Conservation (phyloP, 1,284 basidiomycete genomes). For the Pyrrhoderma lamaoense region DNA sequence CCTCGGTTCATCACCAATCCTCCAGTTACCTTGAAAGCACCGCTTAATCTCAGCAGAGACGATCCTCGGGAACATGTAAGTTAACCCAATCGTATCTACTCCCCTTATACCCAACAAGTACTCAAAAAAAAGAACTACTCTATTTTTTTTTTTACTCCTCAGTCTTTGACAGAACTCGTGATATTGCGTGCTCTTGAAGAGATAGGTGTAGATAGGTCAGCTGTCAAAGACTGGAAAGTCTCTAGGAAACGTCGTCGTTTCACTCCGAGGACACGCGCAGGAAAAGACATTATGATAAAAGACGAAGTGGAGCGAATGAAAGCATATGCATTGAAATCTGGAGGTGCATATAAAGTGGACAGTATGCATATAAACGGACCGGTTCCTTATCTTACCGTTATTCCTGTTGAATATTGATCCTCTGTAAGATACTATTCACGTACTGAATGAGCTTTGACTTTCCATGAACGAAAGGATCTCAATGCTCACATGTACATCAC, state of each 20-base stretch:
- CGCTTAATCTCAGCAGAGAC: constrained; percentile 45
- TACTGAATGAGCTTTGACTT: no score
- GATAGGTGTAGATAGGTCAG: constrained; percentile 23
- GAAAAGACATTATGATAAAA: constrained; percentile 27
- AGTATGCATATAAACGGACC: constrained; percentile 30
- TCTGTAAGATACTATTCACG: no score
- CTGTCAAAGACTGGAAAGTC: constrained; percentile 27
- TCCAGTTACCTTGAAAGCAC: constrained; percentile 44
- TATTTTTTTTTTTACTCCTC: neutral
- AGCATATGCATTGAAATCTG: constrained; percentile 25
- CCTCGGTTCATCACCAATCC: constrained; percentile 57
- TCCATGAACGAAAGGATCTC: no score
- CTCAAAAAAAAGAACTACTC: no score
- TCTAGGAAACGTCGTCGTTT: constrained; percentile 24
- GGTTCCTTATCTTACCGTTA: constrained; percentile 25
- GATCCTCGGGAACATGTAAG: constrained; percentile 30
- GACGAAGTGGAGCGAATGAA: constrained; percentile 28
- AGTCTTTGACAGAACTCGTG: constrained; percentile 21
- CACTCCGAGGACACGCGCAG: constrained; percentile 25
- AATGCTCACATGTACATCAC: no score
- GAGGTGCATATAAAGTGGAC: constrained; percentile 23
- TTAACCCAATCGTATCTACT: no score
- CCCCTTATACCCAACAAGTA: no score
- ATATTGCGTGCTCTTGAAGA: constrained; percentile 22
- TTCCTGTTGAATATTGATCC: constrained; percentile 7